A percentile compares a stretch with the other conserved stretches of the same genome.
Conservation (phyloP, 306 rosid species). For the Lithocarpus polystachyus region DNA sequence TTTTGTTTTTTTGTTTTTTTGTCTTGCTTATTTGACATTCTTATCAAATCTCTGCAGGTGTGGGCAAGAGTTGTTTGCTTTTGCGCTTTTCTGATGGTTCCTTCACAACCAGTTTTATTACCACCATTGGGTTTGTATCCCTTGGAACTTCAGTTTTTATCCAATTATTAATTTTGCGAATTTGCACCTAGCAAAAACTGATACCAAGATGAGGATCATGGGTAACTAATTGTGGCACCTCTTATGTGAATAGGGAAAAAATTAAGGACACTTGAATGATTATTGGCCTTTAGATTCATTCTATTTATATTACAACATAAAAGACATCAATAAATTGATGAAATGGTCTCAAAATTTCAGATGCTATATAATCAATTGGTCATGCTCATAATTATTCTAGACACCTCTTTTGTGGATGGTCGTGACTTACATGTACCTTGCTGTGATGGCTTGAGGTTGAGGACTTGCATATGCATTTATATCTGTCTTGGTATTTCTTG, state of each 20-base stretch:
- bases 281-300: constrained; percentile 10
- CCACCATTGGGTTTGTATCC: constrained; percentile 77
- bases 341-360: constrained; percentile 2
- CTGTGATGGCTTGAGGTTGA: not conserved
- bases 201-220: not conserved
- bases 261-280: not conserved
- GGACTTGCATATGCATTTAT: not conserved
- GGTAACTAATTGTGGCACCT: not conserved
- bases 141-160: constrained; percentile 3
- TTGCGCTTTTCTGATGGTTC: constrained; percentile 88
- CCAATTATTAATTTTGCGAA: not conserved
- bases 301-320: constrained; percentile 3
- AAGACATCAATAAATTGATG: not conserved
- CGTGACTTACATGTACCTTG: not conserved
- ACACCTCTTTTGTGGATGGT: not conserved
- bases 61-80: constrained; percentile 84
- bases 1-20: not conserved
- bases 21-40: constrained; percentile 1
- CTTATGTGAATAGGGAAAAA: not conserved
- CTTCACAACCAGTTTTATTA: constrained; percentile 76
- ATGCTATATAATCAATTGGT: not conserved
- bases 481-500: constrained; percentile 16
- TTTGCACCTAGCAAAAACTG: not conserved
- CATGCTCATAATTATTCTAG: not conserved
- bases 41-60: constrained; percentile 48